Conservation (phyloP, 23 red algal species). For the Cyanidioschyzon merolae region DNA sequence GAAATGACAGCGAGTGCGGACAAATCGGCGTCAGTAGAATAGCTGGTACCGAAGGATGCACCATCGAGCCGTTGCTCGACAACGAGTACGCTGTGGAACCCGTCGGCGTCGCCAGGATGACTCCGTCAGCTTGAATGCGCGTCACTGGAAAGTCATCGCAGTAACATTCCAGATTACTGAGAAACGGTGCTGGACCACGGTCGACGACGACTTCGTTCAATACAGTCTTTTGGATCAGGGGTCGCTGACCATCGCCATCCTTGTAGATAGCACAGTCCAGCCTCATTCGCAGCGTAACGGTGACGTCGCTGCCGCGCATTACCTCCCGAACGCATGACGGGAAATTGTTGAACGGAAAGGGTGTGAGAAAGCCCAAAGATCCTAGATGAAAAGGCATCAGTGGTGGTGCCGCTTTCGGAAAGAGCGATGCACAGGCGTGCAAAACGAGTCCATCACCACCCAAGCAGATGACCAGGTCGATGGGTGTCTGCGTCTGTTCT, state of each 20-base stretch:
- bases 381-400: slow-evolving; percentile 85
- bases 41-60: slow-evolving; percentile 98
- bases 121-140: slow-evolving; percentile 90
- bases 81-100: slow-evolving; percentile 89
- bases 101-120: slow-evolving; percentile 98
- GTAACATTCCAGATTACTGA: slow-evolving; percentile 92
- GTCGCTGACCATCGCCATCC: slow-evolving; percentile 10
- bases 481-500: not conserved
- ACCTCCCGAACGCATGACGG: slow-evolving; percentile 31
- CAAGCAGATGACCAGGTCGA: slow-evolving; percentile 54
- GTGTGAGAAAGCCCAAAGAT: slow-evolving; percentile 78
- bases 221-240: not conserved
- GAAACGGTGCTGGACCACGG: slow-evolving; percentile 80
- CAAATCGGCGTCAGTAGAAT: slow-evolving; percentile 87
- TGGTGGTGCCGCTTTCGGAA: slow-evolving; percentile 59
- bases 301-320: slow-evolving; percentile 46
- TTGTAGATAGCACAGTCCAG: slow-evolving; percentile 52
- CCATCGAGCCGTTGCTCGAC: slow-evolving; percentile 80
- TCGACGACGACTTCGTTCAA: slow-evolving; percentile 97
- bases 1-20: slow-evolving; percentile 65
- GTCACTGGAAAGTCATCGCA: slow-evolving; percentile 96
- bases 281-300: slow-evolving; percentile 82
- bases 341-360: slow-evolving; percentile 80
- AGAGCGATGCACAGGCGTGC: slow-evolving; percentile 59
- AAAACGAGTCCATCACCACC: slow-evolving; percentile 90